Conservation (phyloP, 768 basidiomycete genomes). For the Exsudoporus frostii region DNA sequence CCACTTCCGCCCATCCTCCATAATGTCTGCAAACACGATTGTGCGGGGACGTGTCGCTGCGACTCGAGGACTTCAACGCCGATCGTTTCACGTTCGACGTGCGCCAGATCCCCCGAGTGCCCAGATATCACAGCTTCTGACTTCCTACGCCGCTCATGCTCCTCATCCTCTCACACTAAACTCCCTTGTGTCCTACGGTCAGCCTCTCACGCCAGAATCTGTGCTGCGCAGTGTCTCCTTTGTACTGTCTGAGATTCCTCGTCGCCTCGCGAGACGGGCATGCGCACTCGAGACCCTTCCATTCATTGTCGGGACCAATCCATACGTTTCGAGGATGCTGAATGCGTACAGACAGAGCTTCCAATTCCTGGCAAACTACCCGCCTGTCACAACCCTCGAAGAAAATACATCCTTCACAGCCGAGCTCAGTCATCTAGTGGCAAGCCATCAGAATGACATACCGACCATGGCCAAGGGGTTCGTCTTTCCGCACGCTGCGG, state of each 20-base stretch:
- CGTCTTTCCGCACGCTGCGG: conserved; percentile 14
- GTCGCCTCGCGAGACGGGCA: conserved; percentile 71
- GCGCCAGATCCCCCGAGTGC: conserved; percentile 49
- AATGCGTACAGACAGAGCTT: conserved; percentile 70
- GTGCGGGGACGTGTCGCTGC: neutral
- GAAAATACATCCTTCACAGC: conserved; percentile 70
- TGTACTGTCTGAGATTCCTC: conserved; percentile 72
- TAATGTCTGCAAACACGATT: conserved; percentile 6
- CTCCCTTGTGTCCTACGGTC: conserved; percentile 71
- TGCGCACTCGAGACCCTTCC: conserved; percentile 73
- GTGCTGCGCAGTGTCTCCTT: conserved; percentile 73
- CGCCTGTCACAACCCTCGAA: conserved; percentile 58
- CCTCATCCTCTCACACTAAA: conserved; percentile 71
- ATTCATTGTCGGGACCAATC: conserved; percentile 88
- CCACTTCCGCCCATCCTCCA: neutral
- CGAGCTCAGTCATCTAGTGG: conserved; percentile 68
- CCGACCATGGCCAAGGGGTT: conserved; percentile 90
- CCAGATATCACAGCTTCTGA: conserved; percentile 57
- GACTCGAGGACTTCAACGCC: conserved; percentile 7
- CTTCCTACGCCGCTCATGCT: conserved; percentile 58
- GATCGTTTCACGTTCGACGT: conserved; percentile 32
- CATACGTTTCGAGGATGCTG: conserved; percentile 72
- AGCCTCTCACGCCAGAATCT: conserved; percentile 67
- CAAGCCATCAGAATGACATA: conserved; percentile 81
- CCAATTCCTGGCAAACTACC: conserved; percentile 62